These are phyloP conservation scores for Plasmodium relictum DNA, from an alignment of 169 alveolate species.

Conservation along the genomic window DNA sequence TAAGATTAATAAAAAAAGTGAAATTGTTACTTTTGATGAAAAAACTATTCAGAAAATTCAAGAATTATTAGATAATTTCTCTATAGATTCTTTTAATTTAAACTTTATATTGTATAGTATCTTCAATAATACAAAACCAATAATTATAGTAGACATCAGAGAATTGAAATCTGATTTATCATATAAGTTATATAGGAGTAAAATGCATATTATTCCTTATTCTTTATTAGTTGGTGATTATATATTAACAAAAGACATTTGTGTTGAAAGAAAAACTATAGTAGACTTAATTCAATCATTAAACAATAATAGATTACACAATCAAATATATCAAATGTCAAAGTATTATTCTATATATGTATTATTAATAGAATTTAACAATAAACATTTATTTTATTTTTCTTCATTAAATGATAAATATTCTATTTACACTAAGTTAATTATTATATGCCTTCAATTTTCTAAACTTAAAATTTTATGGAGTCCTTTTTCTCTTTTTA, in stretches of 20 bases:
- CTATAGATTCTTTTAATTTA: conserved; percentile 63
- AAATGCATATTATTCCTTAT: conserved; percentile 86
- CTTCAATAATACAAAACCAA: conserved; percentile 76
- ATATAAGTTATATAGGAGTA: conserved; percentile 85
- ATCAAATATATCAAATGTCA: conserved; percentile 85
- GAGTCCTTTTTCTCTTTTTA: conserved; percentile 83
- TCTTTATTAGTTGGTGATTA: conserved; percentile 89
- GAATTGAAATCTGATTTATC: conserved; percentile 88
- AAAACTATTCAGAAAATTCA: conserved; percentile 55
- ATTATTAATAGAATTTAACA: conserved; percentile 79
- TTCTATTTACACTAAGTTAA: conserved; percentile 74
- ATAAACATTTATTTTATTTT: conserved; percentile 56
- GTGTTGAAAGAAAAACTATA: conserved; percentile 90
- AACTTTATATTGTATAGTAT: conserved; percentile 54
- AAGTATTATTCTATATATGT: conserved; percentile 78
- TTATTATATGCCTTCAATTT: conserved; percentile 77
- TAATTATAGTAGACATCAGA: conserved; percentile 86
- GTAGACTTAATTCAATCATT: conserved; percentile 84
- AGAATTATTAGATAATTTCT: conserved; percentile 36
- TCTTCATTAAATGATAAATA: conserved; percentile 73
- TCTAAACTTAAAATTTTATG: conserved; percentile 79
- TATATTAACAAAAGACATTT: conserved; percentile 86
- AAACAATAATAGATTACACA: conserved; percentile 85
- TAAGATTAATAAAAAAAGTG: conserved; percentile 45
- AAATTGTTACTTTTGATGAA: conserved; percentile 30